Evolutionary conservation across 2,329 filamentous ascomycete genomes (phyloP), one percentile per base, ranked within the genome.

Genomic region (Uncinocarpus reesii): DNA sequence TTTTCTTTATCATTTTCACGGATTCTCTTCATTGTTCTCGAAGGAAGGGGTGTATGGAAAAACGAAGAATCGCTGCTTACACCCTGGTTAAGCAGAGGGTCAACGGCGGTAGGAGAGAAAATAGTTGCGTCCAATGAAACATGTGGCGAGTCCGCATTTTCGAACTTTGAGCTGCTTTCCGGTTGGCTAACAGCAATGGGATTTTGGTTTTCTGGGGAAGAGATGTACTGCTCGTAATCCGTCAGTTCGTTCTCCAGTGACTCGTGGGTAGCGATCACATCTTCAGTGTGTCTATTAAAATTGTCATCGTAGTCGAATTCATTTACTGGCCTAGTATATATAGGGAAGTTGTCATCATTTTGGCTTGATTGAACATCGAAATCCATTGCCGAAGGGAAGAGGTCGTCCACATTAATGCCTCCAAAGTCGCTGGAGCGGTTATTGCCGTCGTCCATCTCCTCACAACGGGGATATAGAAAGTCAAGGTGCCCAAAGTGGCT

Each of bases 41-140:
- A 20, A 13, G 16, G 45, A 7, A 34, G 7, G 13, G 45, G 45
- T 18, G 36, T 41, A 8, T 50, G 26, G 48, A 47, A 51, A 20
- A 48, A 51, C 3, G 48, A 23, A 3, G 49, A 44, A 24, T 48
- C 49, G 18, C 49, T 51, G 28, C 49, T 48, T 18, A 43, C n/a
- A 13, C 21, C 29, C n/a, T 26, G 15, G 28, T 43, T 43, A 31
- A 31, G 31, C 18, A 37, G 18, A 8, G 46, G 31, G 16, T 36
- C 31, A n/a, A 29, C 21, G 16, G 23, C 38, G 7, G 16, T 20
- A 20, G 46, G 46, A 29, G 46, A 37, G 21, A 48, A 38, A n/a
- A 37, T 20, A 2, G 28, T 20, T 28, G 36, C 4, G 13, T 42
- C 24, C 4, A 37, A 4, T 34, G 45, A 48, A 18, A 2, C 8